Evolutionary conservation across 2,329 filamentous ascomycete genomes (phyloP).

Genomic region (Arthrobotrys sphaeroides): DNA sequence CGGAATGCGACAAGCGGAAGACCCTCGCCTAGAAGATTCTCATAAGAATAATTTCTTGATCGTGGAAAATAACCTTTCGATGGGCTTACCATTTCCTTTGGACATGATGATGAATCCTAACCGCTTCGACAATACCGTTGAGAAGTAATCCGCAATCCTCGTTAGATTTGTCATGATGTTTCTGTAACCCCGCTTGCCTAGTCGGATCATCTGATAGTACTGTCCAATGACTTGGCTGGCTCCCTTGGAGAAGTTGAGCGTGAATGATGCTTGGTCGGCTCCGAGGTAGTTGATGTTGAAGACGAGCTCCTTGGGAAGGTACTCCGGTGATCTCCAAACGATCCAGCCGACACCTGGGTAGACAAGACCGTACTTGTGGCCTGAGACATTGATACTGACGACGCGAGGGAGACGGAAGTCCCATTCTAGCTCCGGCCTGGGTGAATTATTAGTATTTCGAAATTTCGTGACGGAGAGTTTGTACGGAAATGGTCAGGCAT

Average conservation of each 20-base stretch:
- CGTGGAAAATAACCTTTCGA: no score
- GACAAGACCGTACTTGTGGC: slow-evolving; percentile 83
- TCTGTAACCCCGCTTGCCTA: slow-evolving; percentile 90
- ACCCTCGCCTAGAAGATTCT: slow-evolving; percentile 64
- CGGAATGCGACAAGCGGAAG: slow-evolving; percentile 92
- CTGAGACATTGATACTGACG: slow-evolving; percentile 91
- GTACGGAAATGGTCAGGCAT: background rate
- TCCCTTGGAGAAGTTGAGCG: slow-evolving; percentile 95
- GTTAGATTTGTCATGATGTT: slow-evolving; percentile 95
- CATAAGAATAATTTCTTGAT: background rate
- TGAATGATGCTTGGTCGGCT: slow-evolving; percentile 93
- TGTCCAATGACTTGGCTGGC: slow-evolving; percentile 94
- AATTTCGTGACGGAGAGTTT: no score
- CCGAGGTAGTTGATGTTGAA: slow-evolving; percentile 99
- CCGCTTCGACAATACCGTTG: slow-evolving; percentile 74
- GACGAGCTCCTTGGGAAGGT: slow-evolving; percentile 86
- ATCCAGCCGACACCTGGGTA: slow-evolving; percentile 96
- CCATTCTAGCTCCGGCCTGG: slow-evolving; percentile 77
- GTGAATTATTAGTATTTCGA: background rate
- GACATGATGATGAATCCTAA: slow-evolving; percentile 87
- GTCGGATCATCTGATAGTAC: slow-evolving; percentile 95
- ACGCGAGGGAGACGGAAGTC: slow-evolving; percentile 91
- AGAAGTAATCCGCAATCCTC: slow-evolving; percentile 86
- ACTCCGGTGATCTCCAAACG: slow-evolving; percentile 84
- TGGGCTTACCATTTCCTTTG: slow-evolving; percentile 70